Percentiles rank a stretch among this genome's conserved stretches.
Conservation (phyloP, 768 basidiomycete genomes). For the Saitozyma sp. region DNA sequence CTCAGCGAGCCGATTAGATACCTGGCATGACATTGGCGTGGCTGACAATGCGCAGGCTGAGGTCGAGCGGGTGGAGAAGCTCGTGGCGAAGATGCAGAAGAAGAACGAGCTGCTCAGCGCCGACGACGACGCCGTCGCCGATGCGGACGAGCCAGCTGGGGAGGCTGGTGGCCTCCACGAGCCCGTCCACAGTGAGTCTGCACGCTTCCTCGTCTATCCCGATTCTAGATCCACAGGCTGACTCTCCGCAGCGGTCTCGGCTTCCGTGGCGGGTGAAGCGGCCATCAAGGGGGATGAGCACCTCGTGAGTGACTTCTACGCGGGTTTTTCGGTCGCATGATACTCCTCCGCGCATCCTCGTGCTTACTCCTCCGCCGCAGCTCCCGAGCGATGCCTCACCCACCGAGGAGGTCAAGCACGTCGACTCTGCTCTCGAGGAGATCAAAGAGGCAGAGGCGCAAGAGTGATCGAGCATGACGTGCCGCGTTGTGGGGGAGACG, state of each 20-base stretch:
- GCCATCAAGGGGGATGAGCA: conserved; percentile 39
- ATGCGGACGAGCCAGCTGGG: conserved; percentile 9
- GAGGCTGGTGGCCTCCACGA: conserved; percentile 43
- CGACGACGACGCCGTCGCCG: conserved; percentile 27
- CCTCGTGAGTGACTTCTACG: conserved; percentile 26
- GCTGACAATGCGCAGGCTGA: conserved; percentile 38
- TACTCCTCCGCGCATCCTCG: too few relatives aligned
- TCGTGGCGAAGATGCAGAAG: conserved; percentile 50
- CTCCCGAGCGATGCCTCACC: conserved; percentile 31
- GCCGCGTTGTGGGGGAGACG: too few relatives aligned
- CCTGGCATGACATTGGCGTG: neutral
- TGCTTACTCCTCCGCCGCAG: conserved; percentile 6
- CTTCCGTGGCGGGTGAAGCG: conserved; percentile 36
- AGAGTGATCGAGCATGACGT: too few relatives aligned
- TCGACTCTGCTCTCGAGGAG: conserved; percentile 41
- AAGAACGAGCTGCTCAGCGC: conserved; percentile 35
- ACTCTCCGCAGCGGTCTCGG: conserved; percentile 33
- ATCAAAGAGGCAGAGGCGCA: conserved; percentile 28
- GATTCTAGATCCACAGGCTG: neutral
- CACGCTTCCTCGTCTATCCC: neutral
- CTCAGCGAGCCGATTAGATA: too few relatives aligned
- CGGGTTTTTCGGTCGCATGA: neutral
- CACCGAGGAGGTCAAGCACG: conserved; percentile 38
- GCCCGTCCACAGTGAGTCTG: conserved; percentile 47
- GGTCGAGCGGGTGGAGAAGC: conserved; percentile 49